phyloP scores from a whole-genome alignment of 2,329 filamentous ascomycete genomes.

The Botrytis cinerea region DNA sequence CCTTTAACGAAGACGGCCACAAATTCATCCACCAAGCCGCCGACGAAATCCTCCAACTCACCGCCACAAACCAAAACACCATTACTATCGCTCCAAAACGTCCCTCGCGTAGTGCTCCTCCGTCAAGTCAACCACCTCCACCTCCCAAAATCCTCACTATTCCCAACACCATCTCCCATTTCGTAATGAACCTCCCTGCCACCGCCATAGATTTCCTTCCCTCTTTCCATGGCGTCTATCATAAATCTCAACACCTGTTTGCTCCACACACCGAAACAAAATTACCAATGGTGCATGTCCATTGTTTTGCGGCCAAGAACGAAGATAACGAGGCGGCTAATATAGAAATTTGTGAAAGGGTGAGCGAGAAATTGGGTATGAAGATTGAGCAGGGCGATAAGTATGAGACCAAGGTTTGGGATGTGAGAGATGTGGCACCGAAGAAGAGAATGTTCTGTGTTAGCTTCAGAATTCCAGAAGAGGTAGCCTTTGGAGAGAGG shows the following conservation, averaged over 20 bases:
- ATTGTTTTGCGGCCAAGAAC: constrained; percentile 87
- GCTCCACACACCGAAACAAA: constrained; percentile 56
- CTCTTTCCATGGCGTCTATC: constrained; percentile 76
- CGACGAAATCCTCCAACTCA: constrained; percentile 57
- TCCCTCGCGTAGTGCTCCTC: constrained; percentile 32
- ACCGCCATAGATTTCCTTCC: constrained; percentile 81
- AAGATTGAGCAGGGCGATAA: constrained; percentile 48
- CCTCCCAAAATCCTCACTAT: constrained; percentile 52
- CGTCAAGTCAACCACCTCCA: constrained; percentile 39
- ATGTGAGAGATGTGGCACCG: constrained; percentile 86
- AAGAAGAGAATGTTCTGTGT: constrained; percentile 97
- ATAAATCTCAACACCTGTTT: constrained; percentile 68
- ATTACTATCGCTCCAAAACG: constrained; percentile 51
- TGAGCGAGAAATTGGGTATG: constrained; percentile 53
- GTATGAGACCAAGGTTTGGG: constrained; percentile 53
- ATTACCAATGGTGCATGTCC: constrained; percentile 86
- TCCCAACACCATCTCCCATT: constrained; percentile 82
- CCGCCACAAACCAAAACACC: constrained; percentile 53
- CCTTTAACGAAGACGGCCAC: constrained; percentile 81
- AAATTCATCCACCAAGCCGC: constrained; percentile 75
- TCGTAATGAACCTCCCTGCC: constrained; percentile 96
- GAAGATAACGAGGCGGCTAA: constrained; percentile 68
- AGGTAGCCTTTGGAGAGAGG: constrained; percentile 69
- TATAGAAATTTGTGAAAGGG: constrained; percentile 65
- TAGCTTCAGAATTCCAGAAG: constrained; percentile 79